A percentile compares a stretch with the other conserved stretches of the same genome.
Evolutionary conservation across 345 rosid genomes (phyloP).

Genomic region (Turnera subulata): DNA sequence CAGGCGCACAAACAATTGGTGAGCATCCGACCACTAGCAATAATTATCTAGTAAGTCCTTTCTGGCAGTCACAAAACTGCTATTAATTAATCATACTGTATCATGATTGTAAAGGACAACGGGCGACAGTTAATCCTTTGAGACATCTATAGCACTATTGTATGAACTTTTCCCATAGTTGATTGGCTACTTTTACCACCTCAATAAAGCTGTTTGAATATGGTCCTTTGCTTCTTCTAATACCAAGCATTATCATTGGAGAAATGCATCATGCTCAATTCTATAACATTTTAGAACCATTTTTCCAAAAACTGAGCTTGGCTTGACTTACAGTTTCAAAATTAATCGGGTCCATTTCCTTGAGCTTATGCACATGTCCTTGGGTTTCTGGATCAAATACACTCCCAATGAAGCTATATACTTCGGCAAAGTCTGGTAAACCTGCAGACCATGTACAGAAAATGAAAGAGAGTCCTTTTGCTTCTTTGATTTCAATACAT

Average conservation of each 20-base stretch:
- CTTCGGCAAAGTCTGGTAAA: conserved; percentile 85
- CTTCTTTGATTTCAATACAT: conserved; percentile 5
- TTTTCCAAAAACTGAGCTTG: background rate
- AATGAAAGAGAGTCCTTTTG: conserved; percentile 10
- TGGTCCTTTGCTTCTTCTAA: no score
- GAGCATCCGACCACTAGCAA: no score
- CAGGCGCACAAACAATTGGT: no score
- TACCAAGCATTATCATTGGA: background rate
- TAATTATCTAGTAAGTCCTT: no score
- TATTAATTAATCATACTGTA: no score
- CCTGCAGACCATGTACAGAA: conserved; percentile 38
- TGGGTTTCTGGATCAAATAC: conserved; percentile 73
- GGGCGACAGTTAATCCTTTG: background rate
- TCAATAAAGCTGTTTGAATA: no score
- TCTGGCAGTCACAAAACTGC: no score
- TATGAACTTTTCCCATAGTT: background rate
- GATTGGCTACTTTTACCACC: no score
- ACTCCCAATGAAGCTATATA: conserved; percentile 85
- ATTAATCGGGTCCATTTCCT: conserved; percentile 97
- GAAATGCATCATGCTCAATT: background rate
- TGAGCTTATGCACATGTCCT: conserved; percentile 73
- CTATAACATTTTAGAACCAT: background rate
- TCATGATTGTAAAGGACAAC: background rate
- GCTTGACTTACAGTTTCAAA: conserved; percentile 74
- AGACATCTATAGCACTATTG: background rate